Evolutionary conservation across 2,329 filamentous ascomycete genomes (phyloP).

Genomic region (Volutella citrinella): DNA sequence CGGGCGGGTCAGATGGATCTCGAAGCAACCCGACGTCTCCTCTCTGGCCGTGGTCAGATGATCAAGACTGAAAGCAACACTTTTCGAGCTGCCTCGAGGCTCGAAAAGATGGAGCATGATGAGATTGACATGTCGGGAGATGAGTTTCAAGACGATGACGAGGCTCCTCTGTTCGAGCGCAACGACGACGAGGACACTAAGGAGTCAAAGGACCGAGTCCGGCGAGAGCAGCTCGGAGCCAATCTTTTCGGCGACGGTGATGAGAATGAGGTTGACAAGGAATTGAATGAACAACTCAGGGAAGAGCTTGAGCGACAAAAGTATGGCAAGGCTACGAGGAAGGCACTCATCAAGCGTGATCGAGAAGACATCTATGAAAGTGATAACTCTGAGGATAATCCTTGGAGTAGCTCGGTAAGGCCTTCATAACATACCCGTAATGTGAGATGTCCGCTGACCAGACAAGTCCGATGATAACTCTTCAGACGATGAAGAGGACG

Average conservation of each 20-base stretch:
- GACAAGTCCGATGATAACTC: constrained; percentile 47
- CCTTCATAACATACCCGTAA: too few species aligned
- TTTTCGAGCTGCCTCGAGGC: constrained; percentile 58
- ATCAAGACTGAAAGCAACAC: constrained; percentile 68
- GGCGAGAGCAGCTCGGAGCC: constrained; percentile 78
- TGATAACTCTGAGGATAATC: constrained; percentile 50
- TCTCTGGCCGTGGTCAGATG: constrained; percentile 52
- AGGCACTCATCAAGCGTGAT: constrained; percentile 80
- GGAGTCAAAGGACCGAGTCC: constrained; percentile 68
- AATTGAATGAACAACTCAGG: constrained; percentile 66
- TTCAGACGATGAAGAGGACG: constrained; percentile 35
- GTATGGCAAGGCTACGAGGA: constrained; percentile 73
- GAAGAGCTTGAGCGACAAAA: constrained; percentile 68
- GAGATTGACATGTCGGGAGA: constrained; percentile 66
- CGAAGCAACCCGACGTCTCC: constrained; percentile 52
- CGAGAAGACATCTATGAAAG: constrained; percentile 83
- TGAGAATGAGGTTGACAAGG: constrained; percentile 70
- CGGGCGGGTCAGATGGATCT: constrained; percentile 55
- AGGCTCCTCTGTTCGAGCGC: constrained; percentile 69
- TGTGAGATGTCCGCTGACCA: too few species aligned
- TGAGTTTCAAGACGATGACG: constrained; percentile 87
- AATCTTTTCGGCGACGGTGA: constrained; percentile 74
- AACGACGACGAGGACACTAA: constrained; percentile 81
- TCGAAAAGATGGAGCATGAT: constrained; percentile 67
- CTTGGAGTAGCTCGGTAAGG: constrained; percentile 38